Evolutionary conservation across 2,329 filamentous ascomycete genomes (phyloP), one percentile per base, ranked within the genome.

Genomic region (Leptodontidium sp.): DNA sequence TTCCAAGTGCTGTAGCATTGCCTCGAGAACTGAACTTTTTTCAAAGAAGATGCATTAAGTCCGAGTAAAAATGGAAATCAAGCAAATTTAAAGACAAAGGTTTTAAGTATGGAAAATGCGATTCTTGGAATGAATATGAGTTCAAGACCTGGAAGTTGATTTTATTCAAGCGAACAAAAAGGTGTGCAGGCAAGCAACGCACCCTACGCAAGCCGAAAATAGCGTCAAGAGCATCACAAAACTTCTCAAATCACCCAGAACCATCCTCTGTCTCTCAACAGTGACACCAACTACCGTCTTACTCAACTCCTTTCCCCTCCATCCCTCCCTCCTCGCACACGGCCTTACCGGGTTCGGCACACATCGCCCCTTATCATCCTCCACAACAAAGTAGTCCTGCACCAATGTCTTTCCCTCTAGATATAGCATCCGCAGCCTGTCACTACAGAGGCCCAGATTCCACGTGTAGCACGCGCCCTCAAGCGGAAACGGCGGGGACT

Each of bases 371-470:
- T 47, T 47, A 21, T 47, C 14, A 47, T 47, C 45, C n/a, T 47
- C 43, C 15, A 47, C n/a, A 47, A 47, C 45, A 47, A 47, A 47
- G 15, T 47, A 47, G n/a, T 47, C 45, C 45, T 47, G 45, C 45
- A 47, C 43, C 17, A 14, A n/a, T n/a, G 43, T 14, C 43, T 45
- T 45, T 45, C 43, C 43, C 11, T 14, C 17, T 15, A 45, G 43
- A n/a, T 45, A 45, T n/a, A 45, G 17, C 43, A n/a, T 45, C 43
- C 43, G 43, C 14, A 45, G 17, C 43, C 43, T 45, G 17, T 45
- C 43, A 45, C 43, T 45, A 45, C 43, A 45, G 43, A 45, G 43
- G 5, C 43, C 43, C 43, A 45, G 14, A 45, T n/a, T 45, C 43
- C 11, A n/a, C 17, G 43, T 45, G 17, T 45, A 45, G 43, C 43